Evolutionary conservation across 1,284 basidiomycete species (phyloP).

Genomic region (Xerocomus subilludens): DNA sequence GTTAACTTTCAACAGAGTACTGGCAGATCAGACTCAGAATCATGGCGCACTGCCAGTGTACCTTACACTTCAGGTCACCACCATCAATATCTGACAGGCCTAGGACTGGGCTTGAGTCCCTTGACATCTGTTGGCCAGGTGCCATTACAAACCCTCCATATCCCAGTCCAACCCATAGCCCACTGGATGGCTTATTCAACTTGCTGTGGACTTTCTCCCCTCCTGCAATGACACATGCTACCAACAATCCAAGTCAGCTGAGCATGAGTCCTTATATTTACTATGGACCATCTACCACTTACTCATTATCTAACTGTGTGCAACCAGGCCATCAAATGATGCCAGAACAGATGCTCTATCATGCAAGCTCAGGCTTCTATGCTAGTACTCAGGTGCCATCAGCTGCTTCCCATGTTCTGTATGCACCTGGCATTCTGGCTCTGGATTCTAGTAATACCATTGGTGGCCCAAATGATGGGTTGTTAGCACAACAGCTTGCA

Average conservation of each 20-base stretch:
- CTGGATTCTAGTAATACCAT: background rate
- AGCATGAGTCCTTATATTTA: background rate
- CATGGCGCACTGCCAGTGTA: background rate
- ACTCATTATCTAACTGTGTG: background rate
- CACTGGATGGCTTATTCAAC: background rate
- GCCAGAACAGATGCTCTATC: background rate
- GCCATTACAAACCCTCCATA: background rate
- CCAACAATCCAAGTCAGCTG: background rate
- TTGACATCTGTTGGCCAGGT: constrained; percentile 1
- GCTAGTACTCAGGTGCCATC: background rate
- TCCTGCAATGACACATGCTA: background rate
- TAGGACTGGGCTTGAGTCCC: background rate
- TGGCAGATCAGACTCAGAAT: background rate
- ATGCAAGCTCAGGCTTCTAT: background rate
- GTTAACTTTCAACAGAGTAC: background rate
- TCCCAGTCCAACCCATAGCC: background rate
- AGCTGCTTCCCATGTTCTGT: background rate
- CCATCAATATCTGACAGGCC: background rate
- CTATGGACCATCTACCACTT: background rate
- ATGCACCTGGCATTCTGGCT: background rate
- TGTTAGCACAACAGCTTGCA: background rate
- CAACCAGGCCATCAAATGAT: background rate
- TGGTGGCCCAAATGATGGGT: background rate
- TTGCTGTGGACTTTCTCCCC: background rate
- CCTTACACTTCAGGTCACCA: background rate